phyloP scores from a whole-genome alignment of 495 filamentous ascomycete genomes.

The Aspergillus sclerotioniger region DNA sequence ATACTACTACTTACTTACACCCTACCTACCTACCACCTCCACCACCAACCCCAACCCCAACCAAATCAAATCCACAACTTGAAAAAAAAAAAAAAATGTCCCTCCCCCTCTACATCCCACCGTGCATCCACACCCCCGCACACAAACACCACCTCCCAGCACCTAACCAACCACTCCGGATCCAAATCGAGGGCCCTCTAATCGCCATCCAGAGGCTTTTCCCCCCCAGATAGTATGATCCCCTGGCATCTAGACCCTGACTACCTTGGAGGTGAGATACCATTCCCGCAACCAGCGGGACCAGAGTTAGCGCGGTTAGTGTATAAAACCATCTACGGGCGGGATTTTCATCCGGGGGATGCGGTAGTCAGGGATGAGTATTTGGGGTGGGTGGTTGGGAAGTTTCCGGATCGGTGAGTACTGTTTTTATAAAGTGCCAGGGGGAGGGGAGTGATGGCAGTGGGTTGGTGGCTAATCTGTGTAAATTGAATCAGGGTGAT shows the following conservation, averaged over 20 bases:
- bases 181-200: conserved; percentile 32
- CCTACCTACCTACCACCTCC: too few species aligned
- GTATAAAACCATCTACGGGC: conserved; percentile 26
- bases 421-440: too few species aligned
- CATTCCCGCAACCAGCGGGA: conserved; percentile 29
- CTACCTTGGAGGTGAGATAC: too few species aligned
- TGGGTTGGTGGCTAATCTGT: too few species aligned
- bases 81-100: too few species aligned
- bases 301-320: conserved; percentile 28
- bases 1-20: too few species aligned
- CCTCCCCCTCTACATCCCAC: conserved; percentile 23
- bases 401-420: conserved; percentile 11
- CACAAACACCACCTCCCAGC: conserved; percentile 22
- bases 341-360: conserved; percentile 22
- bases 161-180: conserved; percentile 23
- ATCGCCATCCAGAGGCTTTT: conserved; percentile 27
- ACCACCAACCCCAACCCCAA: too few species aligned
- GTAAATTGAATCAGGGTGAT: conserved; percentile 22
- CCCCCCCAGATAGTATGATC: conserved; percentile 24
- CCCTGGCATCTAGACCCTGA: conserved; percentile 24
- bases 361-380: conserved; percentile 33
- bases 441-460: too few species aligned
- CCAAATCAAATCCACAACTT: too few species aligned
- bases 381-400: conserved; percentile 26
- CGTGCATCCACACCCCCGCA: conserved; percentile 20